Percentiles rank a stretch among this genome's conserved stretches.
These are phyloP conservation scores for Xylaria sp. DNA, from an alignment of 2,329 filamentous ascomycete genomes.

Conservation along the genomic window DNA sequence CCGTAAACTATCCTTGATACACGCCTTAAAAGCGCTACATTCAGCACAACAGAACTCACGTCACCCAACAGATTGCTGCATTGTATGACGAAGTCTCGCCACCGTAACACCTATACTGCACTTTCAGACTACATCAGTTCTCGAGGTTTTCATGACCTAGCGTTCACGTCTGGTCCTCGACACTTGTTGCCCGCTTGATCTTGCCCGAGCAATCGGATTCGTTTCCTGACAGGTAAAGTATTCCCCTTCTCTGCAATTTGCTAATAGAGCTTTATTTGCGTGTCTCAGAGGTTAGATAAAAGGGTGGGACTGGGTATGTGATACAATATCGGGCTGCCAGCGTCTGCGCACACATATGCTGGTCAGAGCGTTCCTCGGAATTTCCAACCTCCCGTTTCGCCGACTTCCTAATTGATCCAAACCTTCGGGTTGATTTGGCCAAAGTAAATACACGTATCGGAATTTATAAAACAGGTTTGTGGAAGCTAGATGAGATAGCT, in stretches of 20 bases:
- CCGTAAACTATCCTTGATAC: conserved; percentile 48
- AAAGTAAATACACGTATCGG: conserved; percentile 1
- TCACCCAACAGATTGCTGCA: conserved; percentile 32
- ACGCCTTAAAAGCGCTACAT: conserved; percentile 46
- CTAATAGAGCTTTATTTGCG: conserved; percentile 29
- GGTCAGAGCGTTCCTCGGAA: background rate
- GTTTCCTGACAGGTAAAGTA: conserved; percentile 37
- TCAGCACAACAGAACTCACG: conserved; percentile 27
- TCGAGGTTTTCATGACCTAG: conserved; percentile 14
- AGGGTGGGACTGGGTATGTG: background rate
- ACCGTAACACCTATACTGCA: conserved; percentile 38
- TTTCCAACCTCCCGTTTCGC: background rate
- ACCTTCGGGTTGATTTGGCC: background rate
- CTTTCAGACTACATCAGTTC: conserved; percentile 28
- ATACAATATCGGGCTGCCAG: background rate
- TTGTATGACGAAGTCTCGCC: conserved; percentile 36
- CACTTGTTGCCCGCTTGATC: conserved; percentile 7
- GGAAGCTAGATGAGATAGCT: conserved; percentile 11
- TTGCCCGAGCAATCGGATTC: conserved; percentile 19
- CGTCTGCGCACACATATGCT: background rate
- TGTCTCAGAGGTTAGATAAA: background rate
- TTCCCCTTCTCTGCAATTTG: conserved; percentile 16
- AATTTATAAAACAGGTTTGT: conserved; percentile 25
- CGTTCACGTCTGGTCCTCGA: conserved; percentile 13
- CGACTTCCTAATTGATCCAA: background rate